Conservation (phyloP, 345 rosid genomes). For the Melaleuca alternifolia region DNA sequence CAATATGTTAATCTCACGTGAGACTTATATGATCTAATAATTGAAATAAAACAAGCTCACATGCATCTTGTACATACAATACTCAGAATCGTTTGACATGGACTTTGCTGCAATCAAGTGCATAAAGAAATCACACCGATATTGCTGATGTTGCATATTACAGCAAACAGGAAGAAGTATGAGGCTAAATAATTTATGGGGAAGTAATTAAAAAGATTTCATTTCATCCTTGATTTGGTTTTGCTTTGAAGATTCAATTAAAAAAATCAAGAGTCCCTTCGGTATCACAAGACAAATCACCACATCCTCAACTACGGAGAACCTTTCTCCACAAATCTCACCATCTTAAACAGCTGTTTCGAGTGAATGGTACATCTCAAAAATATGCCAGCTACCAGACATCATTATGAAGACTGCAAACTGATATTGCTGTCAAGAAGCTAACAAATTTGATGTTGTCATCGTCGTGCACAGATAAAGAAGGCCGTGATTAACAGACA, state of each 20-base stretch:
- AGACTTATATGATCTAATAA: not conserved
- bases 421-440: not conserved
- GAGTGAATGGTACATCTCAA: not conserved
- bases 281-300: not conserved
- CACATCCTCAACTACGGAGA: not conserved
- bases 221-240: not conserved
- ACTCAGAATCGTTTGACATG: not conserved
- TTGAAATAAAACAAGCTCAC: not conserved
- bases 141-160: not conserved
- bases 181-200: not conserved
- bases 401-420: not conserved
- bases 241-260: not conserved
- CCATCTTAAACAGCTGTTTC: not conserved
- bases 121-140: not conserved
- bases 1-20: not conserved
- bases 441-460: not conserved
- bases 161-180: not conserved
- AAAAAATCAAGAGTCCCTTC: not conserved
- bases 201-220: not conserved
- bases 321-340: not conserved
- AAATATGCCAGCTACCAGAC: not conserved
- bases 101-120: no score
- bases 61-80: not conserved
- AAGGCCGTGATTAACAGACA: no score
- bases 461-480: not conserved